Evolutionary conservation across 176 grass and related monocot species (phyloP), one percentile per base, ranked within the genome.

Genomic region (Avena insularis): DNA sequence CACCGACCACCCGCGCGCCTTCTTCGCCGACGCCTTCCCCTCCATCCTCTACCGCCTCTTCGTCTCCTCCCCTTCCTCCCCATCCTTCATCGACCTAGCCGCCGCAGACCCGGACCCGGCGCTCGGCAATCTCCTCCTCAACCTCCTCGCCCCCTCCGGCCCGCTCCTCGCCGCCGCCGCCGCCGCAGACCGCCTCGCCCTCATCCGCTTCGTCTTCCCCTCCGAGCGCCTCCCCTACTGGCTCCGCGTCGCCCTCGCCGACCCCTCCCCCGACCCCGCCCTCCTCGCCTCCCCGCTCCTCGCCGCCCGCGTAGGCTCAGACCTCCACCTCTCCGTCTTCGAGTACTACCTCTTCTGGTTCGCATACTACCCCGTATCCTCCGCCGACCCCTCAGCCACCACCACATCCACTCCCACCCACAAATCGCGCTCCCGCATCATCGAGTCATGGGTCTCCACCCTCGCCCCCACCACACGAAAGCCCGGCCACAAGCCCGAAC

Each of bases 291-390:
- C 74, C 14, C 74, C 74, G 49, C 74, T 77, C 25, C 74, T 77
- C 49, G 74, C 74, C 49, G 49, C 74, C 25, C 74, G 74, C 74
- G 74, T 77, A 14, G 74, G 25, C 74, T 19, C 74, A 49, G 74
- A 77, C 8, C 74, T 77, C 74, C 74, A 77, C 48, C 74, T 77
- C 74, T 77, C 74, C 74, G 49, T 77, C 74, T 55, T 35, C 74
- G 74, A 77, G 49, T 77, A 77, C 74, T 77, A 19, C 74, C 74
- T 77, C 74, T 77, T 77, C 74, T 77, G 74, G 74, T 77, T 77
- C 74, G 74, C 74, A 0, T 77, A 77, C 74, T 77, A 77, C 74
- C 74, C 74, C 49, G 74, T 77, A 49, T 77, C 74, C 49, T 31
- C 74, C 49, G 74, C 74, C 4, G 47, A 75, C 8, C 49, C 74